Evolutionary conservation across 108 stramenopile species (phyloP).

Genomic region (Cyclostephanos tholiformis): DNA sequence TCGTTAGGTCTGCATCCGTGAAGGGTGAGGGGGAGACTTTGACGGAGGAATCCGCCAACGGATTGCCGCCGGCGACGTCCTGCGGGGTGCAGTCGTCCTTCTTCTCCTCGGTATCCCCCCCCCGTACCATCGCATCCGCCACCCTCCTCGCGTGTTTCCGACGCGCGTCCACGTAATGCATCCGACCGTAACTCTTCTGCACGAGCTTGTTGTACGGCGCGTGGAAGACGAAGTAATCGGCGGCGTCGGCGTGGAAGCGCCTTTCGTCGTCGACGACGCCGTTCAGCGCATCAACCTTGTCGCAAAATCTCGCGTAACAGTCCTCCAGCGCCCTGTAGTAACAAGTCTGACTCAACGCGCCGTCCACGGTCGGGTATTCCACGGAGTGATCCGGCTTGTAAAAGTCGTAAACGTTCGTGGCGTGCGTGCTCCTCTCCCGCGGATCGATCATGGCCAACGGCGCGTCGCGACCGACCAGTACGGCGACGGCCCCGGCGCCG

Average conservation of each 20-base stretch:
- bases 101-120: constrained; percentile 33
- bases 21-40: background rate
- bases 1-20: constrained; percentile 59
- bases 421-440: constrained; percentile 84
- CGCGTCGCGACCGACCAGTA: constrained; percentile 93
- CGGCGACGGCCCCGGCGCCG: constrained; percentile 95
- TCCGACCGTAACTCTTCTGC: constrained; percentile 91
- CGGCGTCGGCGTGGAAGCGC: constrained; percentile 59
- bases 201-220: constrained; percentile 99
- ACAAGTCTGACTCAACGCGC: constrained; percentile 91
- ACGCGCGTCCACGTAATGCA: constrained; percentile 88
- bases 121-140: constrained; percentile 3
- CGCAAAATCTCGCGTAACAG: constrained; percentile 83
- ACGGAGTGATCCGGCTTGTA: constrained; percentile 94
- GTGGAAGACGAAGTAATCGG: constrained; percentile 95
- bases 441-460: constrained; percentile 81
- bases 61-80: constrained; percentile 1
- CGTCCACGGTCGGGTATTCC: constrained; percentile 97
- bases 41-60: background rate
- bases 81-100: constrained; percentile 30
- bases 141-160: constrained; percentile 36
- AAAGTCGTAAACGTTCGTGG: constrained; percentile 96
- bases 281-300: constrained; percentile 57
- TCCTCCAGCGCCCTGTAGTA: constrained; percentile 95
- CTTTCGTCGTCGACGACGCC: constrained; percentile 21